A percentile compares a stretch with the other conserved stretches of the same genome.
Evolutionary conservation across 306 rosid species (phyloP).

Genomic region (Lathyrus tuberosus): DNA sequence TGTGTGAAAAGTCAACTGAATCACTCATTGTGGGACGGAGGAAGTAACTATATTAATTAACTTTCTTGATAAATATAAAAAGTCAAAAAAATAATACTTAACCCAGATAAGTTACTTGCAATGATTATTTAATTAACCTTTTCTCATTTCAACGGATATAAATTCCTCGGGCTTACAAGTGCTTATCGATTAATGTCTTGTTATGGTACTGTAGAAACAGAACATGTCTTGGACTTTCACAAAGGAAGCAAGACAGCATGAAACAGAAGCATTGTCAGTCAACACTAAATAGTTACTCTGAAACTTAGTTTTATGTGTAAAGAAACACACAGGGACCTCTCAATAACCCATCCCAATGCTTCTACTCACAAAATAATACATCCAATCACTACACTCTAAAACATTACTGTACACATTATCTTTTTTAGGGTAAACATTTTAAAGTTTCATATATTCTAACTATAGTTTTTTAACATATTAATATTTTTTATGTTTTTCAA

Average conservation of each 20-base stretch:
- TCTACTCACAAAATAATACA: constrained; percentile 38
- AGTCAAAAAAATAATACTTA: too few relatives aligned
- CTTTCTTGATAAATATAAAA: too few relatives aligned
- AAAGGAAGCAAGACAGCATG: constrained; percentile 37
- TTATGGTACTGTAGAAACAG: constrained; percentile 14
- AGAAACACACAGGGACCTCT: constrained; percentile 42
- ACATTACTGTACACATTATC: neutral
- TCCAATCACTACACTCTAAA: constrained; percentile 35
- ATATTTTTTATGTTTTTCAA: too few relatives aligned
- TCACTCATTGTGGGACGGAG: too few relatives aligned
- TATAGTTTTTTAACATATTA: too few relatives aligned
- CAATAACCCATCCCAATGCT: constrained; percentile 38
- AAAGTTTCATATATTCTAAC: too few relatives aligned
- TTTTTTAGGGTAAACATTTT: constrained; percentile 24
- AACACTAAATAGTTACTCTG: constrained; percentile 34
- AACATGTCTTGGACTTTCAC: constrained; percentile 36
- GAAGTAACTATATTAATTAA: too few relatives aligned
- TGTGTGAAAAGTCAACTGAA: too few relatives aligned
- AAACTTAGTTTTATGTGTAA: constrained; percentile 41
- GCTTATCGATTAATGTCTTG: constrained; percentile 10
- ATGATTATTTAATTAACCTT: too few relatives aligned
- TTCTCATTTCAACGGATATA: neutral
- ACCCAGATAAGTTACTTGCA: too few relatives aligned
- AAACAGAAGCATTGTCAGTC: constrained; percentile 31
- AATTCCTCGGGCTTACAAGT: neutral